Evolutionary conservation across 2,329 filamentous ascomycete genomes (phyloP).

Genomic region (Neofusicoccum sp.): DNA sequence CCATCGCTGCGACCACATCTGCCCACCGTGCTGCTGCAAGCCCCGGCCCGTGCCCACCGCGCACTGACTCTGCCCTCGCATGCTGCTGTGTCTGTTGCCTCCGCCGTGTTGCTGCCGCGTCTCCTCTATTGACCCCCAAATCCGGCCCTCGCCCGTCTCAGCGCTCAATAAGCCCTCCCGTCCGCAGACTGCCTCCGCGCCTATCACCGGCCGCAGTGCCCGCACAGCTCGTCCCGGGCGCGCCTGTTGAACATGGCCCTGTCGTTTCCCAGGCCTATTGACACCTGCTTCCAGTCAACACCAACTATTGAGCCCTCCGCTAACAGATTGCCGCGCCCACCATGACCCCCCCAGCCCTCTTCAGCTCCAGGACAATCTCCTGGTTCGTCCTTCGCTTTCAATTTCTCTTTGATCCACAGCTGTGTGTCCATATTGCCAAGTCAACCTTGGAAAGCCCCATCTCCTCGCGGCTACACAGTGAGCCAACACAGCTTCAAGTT

Average conservation of each 20-base stretch:
- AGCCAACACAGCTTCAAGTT: background rate
- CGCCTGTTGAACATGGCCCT: background rate
- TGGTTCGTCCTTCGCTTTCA: background rate
- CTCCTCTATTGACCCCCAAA: slow-evolving; percentile 19
- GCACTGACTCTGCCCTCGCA: background rate
- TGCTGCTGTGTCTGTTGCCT: background rate
- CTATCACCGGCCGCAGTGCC: too few species aligned
- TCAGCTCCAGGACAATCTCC: background rate
- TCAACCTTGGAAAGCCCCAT: too few species aligned
- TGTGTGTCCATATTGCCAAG: background rate
- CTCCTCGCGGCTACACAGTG: background rate
- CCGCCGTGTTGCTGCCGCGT: background rate
- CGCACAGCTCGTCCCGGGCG: background rate
- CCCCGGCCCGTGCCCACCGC: background rate
- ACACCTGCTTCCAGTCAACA: background rate
- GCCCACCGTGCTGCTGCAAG: background rate
- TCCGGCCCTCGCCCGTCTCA: slow-evolving; percentile 3
- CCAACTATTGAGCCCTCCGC: background rate
- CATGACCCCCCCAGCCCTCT: background rate
- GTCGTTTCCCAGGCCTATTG: background rate
- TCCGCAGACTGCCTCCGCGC: background rate
- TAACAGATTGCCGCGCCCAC: background rate
- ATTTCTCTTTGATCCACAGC: background rate
- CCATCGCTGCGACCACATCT: background rate
- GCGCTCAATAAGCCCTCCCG: background rate